phyloP scores from a whole-genome alignment of 192 early-diverging fungal genomes.

The Dimargaris verticillata region DNA sequence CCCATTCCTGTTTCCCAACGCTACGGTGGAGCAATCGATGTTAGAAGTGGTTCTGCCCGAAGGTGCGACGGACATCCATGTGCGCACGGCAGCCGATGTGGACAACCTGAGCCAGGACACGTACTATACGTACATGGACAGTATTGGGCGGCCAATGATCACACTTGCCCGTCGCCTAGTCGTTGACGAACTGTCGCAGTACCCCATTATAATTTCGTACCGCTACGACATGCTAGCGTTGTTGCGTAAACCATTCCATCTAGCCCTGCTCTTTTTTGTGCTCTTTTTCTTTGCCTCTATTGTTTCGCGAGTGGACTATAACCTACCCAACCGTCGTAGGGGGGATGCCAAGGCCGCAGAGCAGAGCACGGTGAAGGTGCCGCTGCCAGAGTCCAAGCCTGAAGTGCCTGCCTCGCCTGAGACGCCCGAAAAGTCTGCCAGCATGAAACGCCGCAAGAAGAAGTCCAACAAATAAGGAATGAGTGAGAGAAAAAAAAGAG shows the following conservation, averaged over 20 bases:
- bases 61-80: constrained; percentile 60
- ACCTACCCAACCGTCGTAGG: constrained; percentile 15
- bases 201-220: constrained; percentile 38
- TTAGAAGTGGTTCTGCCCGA: constrained; percentile 79
- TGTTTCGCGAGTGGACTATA: constrained; percentile 37
- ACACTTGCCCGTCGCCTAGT: constrained; percentile 51
- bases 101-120: constrained; percentile 32
- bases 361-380: no score
- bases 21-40: constrained; percentile 42
- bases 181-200: constrained; percentile 43
- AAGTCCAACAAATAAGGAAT: constrained; percentile 18
- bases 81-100: constrained; percentile 40
- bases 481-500: not conserved
- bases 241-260: constrained; percentile 44
- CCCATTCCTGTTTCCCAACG: constrained; percentile 40
- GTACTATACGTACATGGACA: constrained; percentile 75
- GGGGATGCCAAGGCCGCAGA: no score
- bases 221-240: constrained; percentile 22
- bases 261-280: constrained; percentile 28
- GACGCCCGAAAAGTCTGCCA: no score
- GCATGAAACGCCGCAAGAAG: constrained; percentile 13
- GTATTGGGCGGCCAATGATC: constrained; percentile 71
- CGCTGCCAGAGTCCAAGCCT: no score
- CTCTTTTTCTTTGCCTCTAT: constrained; percentile 38
- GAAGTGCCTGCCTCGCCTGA: no score